Conservation (phyloP, 208 protist genomes). For the Trypanosoma rangeli region DNA sequence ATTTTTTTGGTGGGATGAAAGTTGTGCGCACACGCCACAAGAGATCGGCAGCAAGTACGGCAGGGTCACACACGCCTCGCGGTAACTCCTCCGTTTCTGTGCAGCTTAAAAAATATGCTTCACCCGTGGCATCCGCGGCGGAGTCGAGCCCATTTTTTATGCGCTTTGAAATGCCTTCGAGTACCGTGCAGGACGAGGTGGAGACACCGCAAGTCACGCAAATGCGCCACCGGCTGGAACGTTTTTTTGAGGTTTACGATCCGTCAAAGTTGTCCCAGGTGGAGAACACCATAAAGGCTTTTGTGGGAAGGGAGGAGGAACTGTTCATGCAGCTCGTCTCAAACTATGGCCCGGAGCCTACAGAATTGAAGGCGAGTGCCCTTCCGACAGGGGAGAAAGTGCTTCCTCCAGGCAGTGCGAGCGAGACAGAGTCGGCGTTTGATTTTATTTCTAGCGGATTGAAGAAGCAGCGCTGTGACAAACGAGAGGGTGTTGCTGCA, state of each 20-base stretch:
- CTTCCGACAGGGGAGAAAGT: not conserved
- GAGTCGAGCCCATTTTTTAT: constrained; percentile 21
- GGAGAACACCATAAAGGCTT: constrained; percentile 36
- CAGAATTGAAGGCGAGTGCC: constrained; percentile 4
- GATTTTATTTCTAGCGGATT: constrained; percentile 17
- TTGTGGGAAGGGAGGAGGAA: constrained; percentile 35
- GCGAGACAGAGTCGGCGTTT: constrained; percentile 19
- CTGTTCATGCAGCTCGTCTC: constrained; percentile 44
- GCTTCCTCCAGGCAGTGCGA: not conserved
- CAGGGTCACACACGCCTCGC: constrained; percentile 14
- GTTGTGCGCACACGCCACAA: constrained; percentile 18
- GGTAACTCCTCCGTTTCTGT: constrained; percentile 7
- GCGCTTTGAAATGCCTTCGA: constrained; percentile 3
- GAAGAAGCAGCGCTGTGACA: not conserved
- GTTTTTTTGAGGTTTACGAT: constrained; percentile 49
- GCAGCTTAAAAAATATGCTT: not conserved
- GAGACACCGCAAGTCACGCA: constrained; percentile 13
- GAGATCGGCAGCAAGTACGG: constrained; percentile 10
- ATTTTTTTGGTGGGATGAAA: constrained; percentile 30
- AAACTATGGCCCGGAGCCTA: constrained; percentile 45
- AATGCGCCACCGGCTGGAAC: constrained; percentile 33
- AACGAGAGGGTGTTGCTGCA: not conserved
- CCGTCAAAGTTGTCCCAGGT: constrained; percentile 39
- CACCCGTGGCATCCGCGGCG: not conserved
- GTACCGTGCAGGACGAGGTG: constrained; percentile 18